A percentile compares a stretch with the other conserved stretches of the same genome.
These are phyloP conservation scores for Lactarius pseudohatsudake DNA, from an alignment of 768 basidiomycete genomes.

Conservation along the genomic window DNA sequence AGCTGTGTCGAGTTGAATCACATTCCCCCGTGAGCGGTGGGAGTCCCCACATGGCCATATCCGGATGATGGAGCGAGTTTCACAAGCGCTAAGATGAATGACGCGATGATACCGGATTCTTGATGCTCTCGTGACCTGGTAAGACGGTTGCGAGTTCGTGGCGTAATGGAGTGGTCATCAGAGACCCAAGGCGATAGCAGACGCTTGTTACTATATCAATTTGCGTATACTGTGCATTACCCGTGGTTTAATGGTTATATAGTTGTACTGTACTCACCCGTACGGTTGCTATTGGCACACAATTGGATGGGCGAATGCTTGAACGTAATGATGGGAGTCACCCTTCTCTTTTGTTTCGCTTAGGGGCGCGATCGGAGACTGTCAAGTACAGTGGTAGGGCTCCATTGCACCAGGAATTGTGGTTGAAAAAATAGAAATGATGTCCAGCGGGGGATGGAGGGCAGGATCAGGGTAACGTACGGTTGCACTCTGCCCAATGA, in stretches of 20 bases:
- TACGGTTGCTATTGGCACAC: not conserved
- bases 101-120: not conserved
- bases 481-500: not conserved
- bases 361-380: not conserved
- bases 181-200: too few relatives aligned
- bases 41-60: not conserved
- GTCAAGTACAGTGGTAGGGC: not conserved
- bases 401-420: not conserved
- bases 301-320: not conserved
- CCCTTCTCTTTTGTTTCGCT: not conserved
- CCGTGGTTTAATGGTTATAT: too few relatives aligned
- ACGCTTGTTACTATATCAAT: too few relatives aligned
- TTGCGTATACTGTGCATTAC: too few relatives aligned
- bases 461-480: not conserved
- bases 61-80: not conserved
- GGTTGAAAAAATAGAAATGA: not conserved
- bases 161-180: too few relatives aligned
- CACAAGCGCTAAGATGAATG: not conserved
- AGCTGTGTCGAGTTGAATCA: not conserved
- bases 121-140: too few relatives aligned
- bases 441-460: too few relatives aligned
- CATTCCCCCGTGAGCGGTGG: not conserved
- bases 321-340: not conserved
- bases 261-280: too few relatives aligned
- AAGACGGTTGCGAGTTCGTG: too few relatives aligned